phyloP scores from a whole-genome alignment of 2,329 filamentous ascomycete species.

The Graphiopsis chlorocephala region DNA sequence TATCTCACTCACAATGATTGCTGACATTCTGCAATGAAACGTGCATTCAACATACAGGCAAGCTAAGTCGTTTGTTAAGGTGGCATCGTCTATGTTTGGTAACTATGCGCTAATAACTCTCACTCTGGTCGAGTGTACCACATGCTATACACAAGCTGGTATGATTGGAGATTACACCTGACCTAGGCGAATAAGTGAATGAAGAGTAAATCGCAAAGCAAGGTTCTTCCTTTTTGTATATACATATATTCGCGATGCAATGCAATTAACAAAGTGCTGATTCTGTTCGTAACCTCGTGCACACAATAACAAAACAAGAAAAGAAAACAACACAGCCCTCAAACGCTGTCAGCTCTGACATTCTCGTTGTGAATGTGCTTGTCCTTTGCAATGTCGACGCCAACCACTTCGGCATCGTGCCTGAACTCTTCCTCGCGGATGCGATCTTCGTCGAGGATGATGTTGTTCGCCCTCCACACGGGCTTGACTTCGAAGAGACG shows the following conservation, averaged over 20 bases:
- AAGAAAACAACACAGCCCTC: not conserved
- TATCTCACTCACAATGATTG: too few relatives aligned
- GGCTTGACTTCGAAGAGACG: slow-evolving; percentile 47
- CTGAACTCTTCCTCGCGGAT: slow-evolving; percentile 42
- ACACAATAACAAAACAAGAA: not conserved
- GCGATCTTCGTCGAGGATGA: slow-evolving; percentile 39
- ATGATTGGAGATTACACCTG: not conserved
- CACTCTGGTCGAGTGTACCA: not conserved
- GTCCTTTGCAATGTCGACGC: slow-evolving; percentile 37
- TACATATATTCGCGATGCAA: not conserved
- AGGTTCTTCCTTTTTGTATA: not conserved
- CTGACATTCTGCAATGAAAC: not conserved
- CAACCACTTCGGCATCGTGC: slow-evolving; percentile 39
- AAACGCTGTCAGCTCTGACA: slow-evolving; percentile 3
- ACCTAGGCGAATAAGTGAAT: not conserved
- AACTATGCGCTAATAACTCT: too few relatives aligned
- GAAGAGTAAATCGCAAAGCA: not conserved
- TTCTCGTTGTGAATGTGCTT: slow-evolving; percentile 34
- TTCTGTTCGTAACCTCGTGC: not conserved
- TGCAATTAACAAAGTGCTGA: not conserved
- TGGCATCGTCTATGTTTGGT: not conserved
- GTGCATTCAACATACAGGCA: not conserved
- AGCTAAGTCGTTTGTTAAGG: not conserved
- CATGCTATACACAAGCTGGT: not conserved
- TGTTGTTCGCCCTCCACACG: slow-evolving; percentile 39